Evolutionary conservation across 2,329 filamentous ascomycete species (phyloP).

Genomic region (Ophiostoma australiae): DNA sequence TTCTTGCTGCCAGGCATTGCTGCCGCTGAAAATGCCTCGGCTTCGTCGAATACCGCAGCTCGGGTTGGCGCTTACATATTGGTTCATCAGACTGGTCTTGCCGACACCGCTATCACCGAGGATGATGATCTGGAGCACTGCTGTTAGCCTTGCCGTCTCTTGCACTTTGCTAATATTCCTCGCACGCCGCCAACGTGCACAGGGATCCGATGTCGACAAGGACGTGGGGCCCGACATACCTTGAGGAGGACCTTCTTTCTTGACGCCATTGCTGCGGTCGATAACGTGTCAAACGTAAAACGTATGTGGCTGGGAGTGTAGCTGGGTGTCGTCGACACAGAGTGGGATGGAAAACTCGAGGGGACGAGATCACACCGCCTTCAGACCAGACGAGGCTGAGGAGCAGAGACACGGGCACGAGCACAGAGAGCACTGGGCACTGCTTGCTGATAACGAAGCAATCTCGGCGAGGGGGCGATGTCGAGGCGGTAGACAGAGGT

Average conservation of each 20-base stretch:
- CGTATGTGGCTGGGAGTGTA: not conserved
- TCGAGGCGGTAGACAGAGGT: not conserved
- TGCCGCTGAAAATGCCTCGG: not conserved
- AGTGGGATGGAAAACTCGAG: not conserved
- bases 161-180: not conserved
- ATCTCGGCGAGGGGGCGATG: not conserved
- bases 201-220: not conserved
- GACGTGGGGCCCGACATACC: constrained; percentile 43
- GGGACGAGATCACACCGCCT: not conserved
- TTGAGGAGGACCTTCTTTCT: constrained; percentile 89
- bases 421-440: not conserved
- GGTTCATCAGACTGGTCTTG: constrained; percentile 99
- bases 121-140: constrained; percentile 78
- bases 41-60: not conserved
- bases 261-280: constrained; percentile 59
- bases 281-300: not conserved
- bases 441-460: not conserved
- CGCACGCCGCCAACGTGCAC: too few species aligned
- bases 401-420: not conserved
- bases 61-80: constrained; percentile 73
- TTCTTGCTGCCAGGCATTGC: not conserved
- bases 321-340: not conserved
- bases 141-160: not conserved
- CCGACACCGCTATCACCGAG: constrained; percentile 97
- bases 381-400: constrained; percentile 9